Evolutionary conservation across 2,329 filamentous ascomycete genomes (phyloP), one percentile per base, ranked within the genome.

Genomic region (Phialemonium atrogriseum): DNA sequence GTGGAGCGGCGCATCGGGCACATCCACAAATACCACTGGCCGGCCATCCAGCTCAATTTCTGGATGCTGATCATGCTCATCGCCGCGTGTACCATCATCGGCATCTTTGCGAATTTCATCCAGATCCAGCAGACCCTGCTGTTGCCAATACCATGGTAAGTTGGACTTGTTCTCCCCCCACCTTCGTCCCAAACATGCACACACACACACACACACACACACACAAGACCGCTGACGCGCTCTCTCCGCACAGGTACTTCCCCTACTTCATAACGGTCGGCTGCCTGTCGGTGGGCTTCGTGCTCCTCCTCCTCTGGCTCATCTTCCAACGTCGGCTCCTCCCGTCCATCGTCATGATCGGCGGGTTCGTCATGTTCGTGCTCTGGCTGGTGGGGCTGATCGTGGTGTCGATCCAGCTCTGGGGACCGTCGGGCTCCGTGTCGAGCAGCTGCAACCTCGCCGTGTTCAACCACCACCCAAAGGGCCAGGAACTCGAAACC

Each of bases 51-150:
- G 53, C 64, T 82, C 36, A 80, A 80, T 48, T 55, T 80, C 30
- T 80, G 77, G 74, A 73, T 81, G 48, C 59, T 81, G 30, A 59
- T 80, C 42, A 80, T 81, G 69, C 59, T 81, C 9, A 60, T 75
- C 4, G 66, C 73, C 2, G 68, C 72, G 5, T 60, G 65, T 33
- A 68, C 66, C 32, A 70, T 79, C 38, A 62, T 82, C 24, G 77
- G 77, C 32, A 66, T 80, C 13, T 76, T 79, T 41, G 59, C 67
- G 10, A 67, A 60, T 13, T 80, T 82, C 40, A 62, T 80, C 36
- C 59, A 68, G 38, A 66, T 70, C 20, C 77, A 82, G 49, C 49
- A 65, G 24, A 67, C 70, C 36, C 54, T 81, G 9, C 40, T 56
- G 3, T 57, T 80, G 7, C 55, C 60, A 4, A 56, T 76, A 12